Percentiles rank a stretch among this genome's conserved stretches.
phyloP scores from a whole-genome alignment of 1,284 basidiomycete species.

The Anthracocystis panici-leucophaei region DNA sequence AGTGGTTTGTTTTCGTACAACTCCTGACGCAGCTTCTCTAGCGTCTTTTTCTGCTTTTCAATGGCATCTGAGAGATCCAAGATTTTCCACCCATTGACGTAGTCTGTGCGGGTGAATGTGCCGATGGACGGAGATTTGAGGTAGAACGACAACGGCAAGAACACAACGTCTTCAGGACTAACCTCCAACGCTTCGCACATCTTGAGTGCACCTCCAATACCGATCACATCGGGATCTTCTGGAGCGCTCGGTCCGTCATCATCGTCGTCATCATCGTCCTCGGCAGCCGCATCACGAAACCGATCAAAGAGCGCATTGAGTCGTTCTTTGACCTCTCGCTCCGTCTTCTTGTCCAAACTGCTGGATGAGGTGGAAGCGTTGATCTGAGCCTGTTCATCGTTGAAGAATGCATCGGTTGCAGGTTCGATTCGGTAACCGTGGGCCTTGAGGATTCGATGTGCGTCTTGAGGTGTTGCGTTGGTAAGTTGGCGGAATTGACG shows the following conservation, averaged over 20 bases:
- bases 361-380: conserved; percentile 35
- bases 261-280: conserved; percentile 26
- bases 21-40: conserved; percentile 53
- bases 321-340: conserved; percentile 66
- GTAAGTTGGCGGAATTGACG: conserved; percentile 51
- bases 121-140: conserved; percentile 61
- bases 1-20: conserved; percentile 54
- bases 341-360: conserved; percentile 44
- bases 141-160: conserved; percentile 67
- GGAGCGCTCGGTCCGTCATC: conserved; percentile 19
- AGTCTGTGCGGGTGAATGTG: conserved; percentile 57
- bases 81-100: conserved; percentile 63
- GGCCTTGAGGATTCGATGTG: conserved; percentile 79
- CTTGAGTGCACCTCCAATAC: conserved; percentile 61
- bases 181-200: conserved; percentile 63
- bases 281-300: conserved; percentile 67
- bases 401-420: conserved; percentile 82
- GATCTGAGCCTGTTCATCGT: conserved; percentile 60
- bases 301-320: conserved; percentile 79
- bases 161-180: conserved; percentile 61
- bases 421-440: conserved; percentile 78
- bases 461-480: conserved; percentile 72
- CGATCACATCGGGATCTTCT: conserved; percentile 57
- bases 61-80: conserved; percentile 55
- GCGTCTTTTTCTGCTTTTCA: conserved; percentile 54